A percentile compares a stretch with the other conserved stretches of the same genome.
These are phyloP conservation scores for Coleophoma cylindrospora DNA, from an alignment of 2,329 filamentous ascomycete genomes.

Conservation along the genomic window DNA sequence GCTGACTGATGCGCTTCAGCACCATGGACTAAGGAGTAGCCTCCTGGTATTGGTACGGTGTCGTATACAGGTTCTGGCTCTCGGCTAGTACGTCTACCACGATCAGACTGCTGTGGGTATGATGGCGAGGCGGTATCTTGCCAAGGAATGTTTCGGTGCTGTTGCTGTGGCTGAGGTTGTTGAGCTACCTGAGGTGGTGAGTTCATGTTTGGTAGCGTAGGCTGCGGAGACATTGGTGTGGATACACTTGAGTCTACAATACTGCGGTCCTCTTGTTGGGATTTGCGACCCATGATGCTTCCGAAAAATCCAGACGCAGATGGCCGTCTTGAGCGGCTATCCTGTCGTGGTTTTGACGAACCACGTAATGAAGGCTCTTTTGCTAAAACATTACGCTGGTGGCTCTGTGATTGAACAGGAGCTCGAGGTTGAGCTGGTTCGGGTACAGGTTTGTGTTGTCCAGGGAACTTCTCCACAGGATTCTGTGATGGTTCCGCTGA, in stretches of 20 bases:
- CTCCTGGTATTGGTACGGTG: slow-evolving; percentile 25
- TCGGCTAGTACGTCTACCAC: slow-evolving; percentile 12
- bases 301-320: slow-evolving; percentile 19
- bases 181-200: neutral
- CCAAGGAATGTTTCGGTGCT: neutral
- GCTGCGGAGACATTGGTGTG: slow-evolving; percentile 11
- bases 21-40: slow-evolving; percentile 23
- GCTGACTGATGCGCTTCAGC: slow-evolving; percentile 20
- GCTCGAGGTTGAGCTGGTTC: neutral
- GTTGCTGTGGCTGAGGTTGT: slow-evolving; percentile 5
- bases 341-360: slow-evolving; percentile 5
- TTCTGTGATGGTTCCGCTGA: no score
- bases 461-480: no score
- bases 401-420: slow-evolving; percentile 3
- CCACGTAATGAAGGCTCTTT: slow-evolving; percentile 7
- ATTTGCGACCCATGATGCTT: slow-evolving; percentile 17
- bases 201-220: slow-evolving; percentile 19
- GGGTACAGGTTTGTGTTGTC: neutral
- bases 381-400: slow-evolving; percentile 6
- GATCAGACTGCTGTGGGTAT: slow-evolving; percentile 7
- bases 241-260: slow-evolving; percentile 13
- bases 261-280: slow-evolving; percentile 9
- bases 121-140: slow-evolving; percentile 1
- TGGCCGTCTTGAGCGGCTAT: slow-evolving; percentile 14
- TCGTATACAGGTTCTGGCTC: slow-evolving; percentile 20